Base-by-base conservation (phyloP, 805 yeast genomes). In the Schwanniomyces sp. region DNA sequence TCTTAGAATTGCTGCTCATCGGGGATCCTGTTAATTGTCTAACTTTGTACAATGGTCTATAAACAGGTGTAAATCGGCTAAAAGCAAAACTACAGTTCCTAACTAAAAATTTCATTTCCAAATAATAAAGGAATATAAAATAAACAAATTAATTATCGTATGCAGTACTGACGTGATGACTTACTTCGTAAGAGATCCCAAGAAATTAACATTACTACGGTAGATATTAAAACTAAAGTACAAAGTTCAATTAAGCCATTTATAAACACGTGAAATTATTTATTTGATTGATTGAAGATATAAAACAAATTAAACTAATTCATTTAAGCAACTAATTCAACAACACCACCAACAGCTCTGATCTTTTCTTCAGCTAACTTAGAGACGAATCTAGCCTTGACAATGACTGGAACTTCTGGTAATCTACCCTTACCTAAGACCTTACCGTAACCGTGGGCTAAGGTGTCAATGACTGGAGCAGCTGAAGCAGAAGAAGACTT, bases 341-440 rank as follows among this genome's bases (percentile, higher is more conserved):
- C 95, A 74, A 88, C 99, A 88, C 99, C 99, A 82, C 99, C 99
- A 75, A 86, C 99, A 75, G 96, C 98, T 85, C 88, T 90, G 85
- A 94, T 94, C 86, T 92, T 94, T 84, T 94, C 91, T 86, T 94
- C 99, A 75, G 99, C 99, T 75, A 91, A 86, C 82, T 91, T 87
- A 69, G 97, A 91, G 69, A 94, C 99, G 75, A 86, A 94, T 88
- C 99, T 92, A 66, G 99, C 99, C 82, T 89, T 92, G 76, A 94
- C 98, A 68, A 94, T 91, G 76, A 94, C 95, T 75, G 99, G 99
- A 67, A 91, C 97, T 64, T 87, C 71, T 79, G 99, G 99, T 71
- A 94, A 82, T 78, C 88, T 84, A 79, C 99, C 99, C 85, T 94
- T 94, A 80, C 97, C 99, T 73, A 94, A 88, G 72, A 94, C 97